A percentile compares a stretch with the other conserved stretches of the same genome.
phyloP scores from a whole-genome alignment of 495 filamentous ascomycete species.

The Penicillium egyptiacum region DNA sequence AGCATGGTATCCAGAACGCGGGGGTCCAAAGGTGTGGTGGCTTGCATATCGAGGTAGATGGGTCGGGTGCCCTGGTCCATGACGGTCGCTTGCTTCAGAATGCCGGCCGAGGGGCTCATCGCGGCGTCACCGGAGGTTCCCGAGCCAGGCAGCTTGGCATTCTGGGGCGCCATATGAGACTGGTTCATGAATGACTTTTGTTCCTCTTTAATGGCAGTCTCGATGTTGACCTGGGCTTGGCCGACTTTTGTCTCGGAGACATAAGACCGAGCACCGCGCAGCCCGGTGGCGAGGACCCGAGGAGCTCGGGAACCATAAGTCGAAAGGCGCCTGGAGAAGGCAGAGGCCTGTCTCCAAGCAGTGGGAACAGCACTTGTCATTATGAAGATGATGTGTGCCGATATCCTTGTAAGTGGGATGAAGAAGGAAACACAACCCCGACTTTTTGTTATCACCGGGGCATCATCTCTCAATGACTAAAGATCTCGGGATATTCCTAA shows the following conservation, averaged over 20 bases:
- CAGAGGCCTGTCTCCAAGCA: conserved; percentile 75
- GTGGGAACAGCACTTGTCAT: conserved; percentile 75
- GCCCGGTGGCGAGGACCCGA: conserved; percentile 40
- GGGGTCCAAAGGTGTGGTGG: conserved; percentile 94
- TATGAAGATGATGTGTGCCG: conserved; percentile 27
- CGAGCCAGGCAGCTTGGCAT: conserved; percentile 57
- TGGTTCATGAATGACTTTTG: conserved; percentile 74
- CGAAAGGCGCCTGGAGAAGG: conserved; percentile 57
- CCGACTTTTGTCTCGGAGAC: conserved; percentile 80
- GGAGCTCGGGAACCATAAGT: conserved; percentile 49
- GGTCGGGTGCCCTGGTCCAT: conserved; percentile 93
- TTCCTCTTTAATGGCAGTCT: conserved; percentile 78
- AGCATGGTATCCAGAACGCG: conserved; percentile 96
- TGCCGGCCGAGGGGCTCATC: conserved; percentile 80
- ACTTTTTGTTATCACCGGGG: conserved; percentile 13
- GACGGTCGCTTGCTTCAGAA: conserved; percentile 87
- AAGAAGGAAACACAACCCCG: conserved; percentile 9
- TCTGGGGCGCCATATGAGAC: conserved; percentile 60
- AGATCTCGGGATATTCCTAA: conserved; percentile 9
- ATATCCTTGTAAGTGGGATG: conserved; percentile 26
- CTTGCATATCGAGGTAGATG: conserved; percentile 98
- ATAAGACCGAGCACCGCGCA: conserved; percentile 57
- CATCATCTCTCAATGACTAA: conserved; percentile 6
- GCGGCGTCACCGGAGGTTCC: conserved; percentile 61
- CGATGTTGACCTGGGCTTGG: conserved; percentile 78